phyloP scores from a whole-genome alignment of 2,329 filamentous ascomycete species.

The Alternaria brassicicola region DNA sequence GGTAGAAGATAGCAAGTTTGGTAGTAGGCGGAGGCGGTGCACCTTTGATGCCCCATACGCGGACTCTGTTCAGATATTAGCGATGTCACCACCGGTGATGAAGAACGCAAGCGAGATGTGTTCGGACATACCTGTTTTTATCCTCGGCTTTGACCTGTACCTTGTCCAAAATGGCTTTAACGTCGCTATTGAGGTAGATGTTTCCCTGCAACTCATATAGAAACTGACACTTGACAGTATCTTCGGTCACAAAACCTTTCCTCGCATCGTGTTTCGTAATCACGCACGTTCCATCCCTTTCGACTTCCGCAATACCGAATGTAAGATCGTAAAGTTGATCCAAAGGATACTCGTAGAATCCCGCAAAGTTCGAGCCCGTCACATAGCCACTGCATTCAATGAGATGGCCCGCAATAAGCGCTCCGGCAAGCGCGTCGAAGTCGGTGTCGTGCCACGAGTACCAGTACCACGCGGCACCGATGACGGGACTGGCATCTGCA shows the following conservation, averaged over 20 bases:
- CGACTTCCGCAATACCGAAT: constrained; percentile 59
- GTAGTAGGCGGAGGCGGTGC: constrained; percentile 49
- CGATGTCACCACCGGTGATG: not conserved
- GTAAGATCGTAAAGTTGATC: constrained; percentile 53
- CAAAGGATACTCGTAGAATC: constrained; percentile 54
- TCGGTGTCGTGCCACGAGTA: constrained; percentile 58
- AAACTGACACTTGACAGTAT: constrained; percentile 50
- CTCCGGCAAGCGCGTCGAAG: constrained; percentile 57
- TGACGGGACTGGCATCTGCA: constrained; percentile 48
- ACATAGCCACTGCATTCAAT: constrained; percentile 58
- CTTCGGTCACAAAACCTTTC: constrained; percentile 46
- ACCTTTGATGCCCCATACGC: constrained; percentile 49
- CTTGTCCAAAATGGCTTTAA: constrained; percentile 49
- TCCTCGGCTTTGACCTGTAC: constrained; percentile 43
- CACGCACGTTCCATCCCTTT: constrained; percentile 52
- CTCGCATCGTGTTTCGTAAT: constrained; percentile 57
- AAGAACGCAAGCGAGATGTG: not conserved
- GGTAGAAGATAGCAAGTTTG: constrained; percentile 50
- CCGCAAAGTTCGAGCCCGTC: constrained; percentile 62
- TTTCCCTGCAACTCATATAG: constrained; percentile 57
- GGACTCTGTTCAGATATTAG: constrained; percentile 30
- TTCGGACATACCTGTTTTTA: constrained; percentile 39
- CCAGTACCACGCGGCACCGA: constrained; percentile 64
- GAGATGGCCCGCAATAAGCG: constrained; percentile 53
- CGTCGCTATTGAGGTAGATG: constrained; percentile 54